phyloP scores from a whole-genome alignment of 345 rosid species.

The Laguncularia racemosa region DNA sequence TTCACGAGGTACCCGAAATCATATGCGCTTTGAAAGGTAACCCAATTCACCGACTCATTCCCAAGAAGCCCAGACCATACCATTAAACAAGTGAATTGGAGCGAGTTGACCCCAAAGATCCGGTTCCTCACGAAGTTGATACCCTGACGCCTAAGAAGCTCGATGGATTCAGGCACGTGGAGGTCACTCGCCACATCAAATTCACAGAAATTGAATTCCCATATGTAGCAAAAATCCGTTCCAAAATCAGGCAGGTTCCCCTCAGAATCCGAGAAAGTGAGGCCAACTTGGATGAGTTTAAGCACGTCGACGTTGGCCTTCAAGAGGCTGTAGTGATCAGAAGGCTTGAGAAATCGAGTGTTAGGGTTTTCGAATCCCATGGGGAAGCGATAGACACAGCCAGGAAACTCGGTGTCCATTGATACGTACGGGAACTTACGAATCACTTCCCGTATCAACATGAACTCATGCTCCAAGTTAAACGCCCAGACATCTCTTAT shows the following conservation, averaged over 20 bases:
- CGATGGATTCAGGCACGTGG: conserved; percentile 49
- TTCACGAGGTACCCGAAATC: conserved; percentile 65
- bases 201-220: conserved; percentile 68
- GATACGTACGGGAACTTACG: conserved; percentile 33
- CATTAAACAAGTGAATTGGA: conserved; percentile 42
- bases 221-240: conserved; percentile 21
- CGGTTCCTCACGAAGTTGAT: conserved; percentile 45
- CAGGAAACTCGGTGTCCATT: conserved; percentile 78
- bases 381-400: conserved; percentile 31
- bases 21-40: conserved; percentile 58
- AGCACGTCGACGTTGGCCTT: conserved; percentile 49
- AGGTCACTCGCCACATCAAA: conserved; percentile 40
- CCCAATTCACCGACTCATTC: conserved; percentile 49
- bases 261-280: conserved; percentile 37
- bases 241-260: conserved; percentile 63
- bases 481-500: conserved; percentile 47
- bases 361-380: background rate
- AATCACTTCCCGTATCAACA: conserved; percentile 27
- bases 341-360: conserved; percentile 19
- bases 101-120: conserved; percentile 31
- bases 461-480: conserved; percentile 37
- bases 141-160: conserved; percentile 51
- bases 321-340: conserved; percentile 31
- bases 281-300: conserved; percentile 55
- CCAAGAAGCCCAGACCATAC: conserved; percentile 51